phyloP scores from a whole-genome alignment of 139 green algal species.

The Chlamydomonas eustigma region DNA sequence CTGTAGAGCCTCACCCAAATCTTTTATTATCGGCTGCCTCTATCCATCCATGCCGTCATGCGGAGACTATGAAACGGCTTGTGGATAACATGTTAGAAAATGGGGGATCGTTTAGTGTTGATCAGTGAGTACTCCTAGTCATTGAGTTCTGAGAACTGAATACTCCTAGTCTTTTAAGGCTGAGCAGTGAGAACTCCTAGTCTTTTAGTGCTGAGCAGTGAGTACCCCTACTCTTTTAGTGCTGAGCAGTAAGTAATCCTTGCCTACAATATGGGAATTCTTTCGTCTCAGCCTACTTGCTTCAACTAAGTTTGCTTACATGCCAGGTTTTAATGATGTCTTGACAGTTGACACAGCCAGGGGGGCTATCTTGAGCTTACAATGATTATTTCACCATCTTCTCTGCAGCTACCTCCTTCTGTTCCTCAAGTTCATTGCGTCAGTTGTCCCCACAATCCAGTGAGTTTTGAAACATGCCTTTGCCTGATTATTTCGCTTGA shows the following conservation, averaged over 20 bases:
- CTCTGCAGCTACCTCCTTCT: constrained; percentile 80
- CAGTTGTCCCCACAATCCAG: constrained; percentile 91
- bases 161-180: too few relatives aligned
- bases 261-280: too few relatives aligned
- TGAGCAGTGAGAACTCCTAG: too few relatives aligned
- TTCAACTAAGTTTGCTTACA: not conserved
- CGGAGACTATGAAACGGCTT: constrained; percentile 76
- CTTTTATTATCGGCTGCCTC: constrained; percentile 54
- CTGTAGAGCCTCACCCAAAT: constrained; percentile 82
- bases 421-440: constrained; percentile 95
- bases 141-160: not conserved
- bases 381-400: not conserved
- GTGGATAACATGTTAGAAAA: constrained; percentile 52
- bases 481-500: not conserved
- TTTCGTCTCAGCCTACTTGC: not conserved
- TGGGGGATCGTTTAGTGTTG: constrained; percentile 57
- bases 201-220: too few relatives aligned
- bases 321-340: not conserved
- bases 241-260: too few relatives aligned
- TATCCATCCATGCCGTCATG: constrained; percentile 88
- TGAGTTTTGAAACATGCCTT: constrained; percentile 6
- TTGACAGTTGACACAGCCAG: not conserved
- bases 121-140: constrained; percentile 54
- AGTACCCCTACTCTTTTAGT: too few relatives aligned
- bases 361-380: not conserved